Evolutionary conservation across 2,329 filamentous ascomycete species (phyloP).

Genomic region (Byssoonygena ceratinophila): DNA sequence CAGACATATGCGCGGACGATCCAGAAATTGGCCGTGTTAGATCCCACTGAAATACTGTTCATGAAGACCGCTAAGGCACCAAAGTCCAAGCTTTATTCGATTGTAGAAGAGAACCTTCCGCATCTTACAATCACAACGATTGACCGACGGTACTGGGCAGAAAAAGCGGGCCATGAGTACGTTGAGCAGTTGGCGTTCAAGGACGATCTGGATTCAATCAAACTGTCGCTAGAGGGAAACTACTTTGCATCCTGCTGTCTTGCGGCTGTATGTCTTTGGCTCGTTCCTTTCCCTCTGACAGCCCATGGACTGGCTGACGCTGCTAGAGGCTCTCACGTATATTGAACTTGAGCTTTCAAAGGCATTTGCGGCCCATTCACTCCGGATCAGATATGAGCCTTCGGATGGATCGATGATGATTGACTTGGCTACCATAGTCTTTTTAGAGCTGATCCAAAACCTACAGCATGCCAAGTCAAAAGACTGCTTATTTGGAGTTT

Average conservation of each 20-base stretch:
- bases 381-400: slow-evolving; percentile 76
- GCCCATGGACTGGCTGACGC: slow-evolving; percentile 15
- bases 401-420: slow-evolving; percentile 94
- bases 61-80: slow-evolving; percentile 59
- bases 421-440: slow-evolving; percentile 74
- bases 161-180: slow-evolving; percentile 63
- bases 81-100: slow-evolving; percentile 61
- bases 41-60: slow-evolving; percentile 69
- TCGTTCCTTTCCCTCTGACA: background rate
- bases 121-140: slow-evolving; percentile 53
- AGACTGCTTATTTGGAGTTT: slow-evolving; percentile 69
- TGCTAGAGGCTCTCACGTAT: slow-evolving; percentile 61
- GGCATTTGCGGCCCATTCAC: slow-evolving; percentile 64
- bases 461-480: slow-evolving; percentile 65
- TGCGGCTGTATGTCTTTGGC: slow-evolving; percentile 52
- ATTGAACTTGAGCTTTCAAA: slow-evolving; percentile 59
- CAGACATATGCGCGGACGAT: slow-evolving; percentile 83
- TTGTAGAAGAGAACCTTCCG: slow-evolving; percentile 61
- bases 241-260: slow-evolving; percentile 79
- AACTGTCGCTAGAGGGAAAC: slow-evolving; percentile 67
- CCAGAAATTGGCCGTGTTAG: slow-evolving; percentile 72
- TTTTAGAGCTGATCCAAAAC: slow-evolving; percentile 85
- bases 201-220: slow-evolving; percentile 70
- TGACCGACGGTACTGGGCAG: slow-evolving; percentile 75
- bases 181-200: slow-evolving; percentile 68